A percentile compares a stretch with the other conserved stretches of the same genome.
phyloP scores from a whole-genome alignment of 192 early-diverging fungal genomes.

The Coemansia sp. region DNA sequence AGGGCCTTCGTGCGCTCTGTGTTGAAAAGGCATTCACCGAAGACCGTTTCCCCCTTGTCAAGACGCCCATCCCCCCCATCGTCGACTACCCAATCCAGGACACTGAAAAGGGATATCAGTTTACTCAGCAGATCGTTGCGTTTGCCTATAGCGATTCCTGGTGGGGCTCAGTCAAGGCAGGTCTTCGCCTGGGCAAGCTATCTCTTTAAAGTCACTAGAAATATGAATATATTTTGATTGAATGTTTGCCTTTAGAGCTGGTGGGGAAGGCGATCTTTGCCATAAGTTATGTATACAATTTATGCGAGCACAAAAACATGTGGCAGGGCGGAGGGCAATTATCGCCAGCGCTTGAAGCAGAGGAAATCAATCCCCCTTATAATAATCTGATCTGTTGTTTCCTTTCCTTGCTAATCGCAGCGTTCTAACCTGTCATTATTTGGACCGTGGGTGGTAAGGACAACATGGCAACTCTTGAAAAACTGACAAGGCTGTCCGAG shows the following conservation, averaged over 20 bases:
- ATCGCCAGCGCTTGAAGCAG: no score
- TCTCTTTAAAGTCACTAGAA: slow-evolving; percentile 47
- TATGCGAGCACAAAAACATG: background rate
- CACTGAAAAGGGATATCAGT: slow-evolving; percentile 55
- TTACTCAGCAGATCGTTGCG: slow-evolving; percentile 59
- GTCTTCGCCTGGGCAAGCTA: slow-evolving; percentile 56
- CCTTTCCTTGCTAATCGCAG: background rate
- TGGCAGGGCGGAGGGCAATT: background rate
- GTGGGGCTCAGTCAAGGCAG: slow-evolving; percentile 56
- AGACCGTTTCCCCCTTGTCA: slow-evolving; percentile 69
- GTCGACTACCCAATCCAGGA: slow-evolving; percentile 74
- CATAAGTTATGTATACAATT: background rate
- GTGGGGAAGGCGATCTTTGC: no score
- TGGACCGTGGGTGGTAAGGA: background rate
- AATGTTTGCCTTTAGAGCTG: no score
- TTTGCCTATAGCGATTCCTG: slow-evolving; percentile 56
- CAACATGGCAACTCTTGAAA: slow-evolving; percentile 49
- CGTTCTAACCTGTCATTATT: background rate
- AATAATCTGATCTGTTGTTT: background rate
- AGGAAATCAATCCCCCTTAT: background rate
- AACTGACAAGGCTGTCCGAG: slow-evolving; percentile 48
- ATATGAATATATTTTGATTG: no score
- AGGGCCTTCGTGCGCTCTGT: slow-evolving; percentile 72
- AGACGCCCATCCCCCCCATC: slow-evolving; percentile 72
- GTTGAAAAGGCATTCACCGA: slow-evolving; percentile 69